Conservation (phyloP, 2,329 filamentous ascomycete species). For the Talaromyces sp. region DNA sequence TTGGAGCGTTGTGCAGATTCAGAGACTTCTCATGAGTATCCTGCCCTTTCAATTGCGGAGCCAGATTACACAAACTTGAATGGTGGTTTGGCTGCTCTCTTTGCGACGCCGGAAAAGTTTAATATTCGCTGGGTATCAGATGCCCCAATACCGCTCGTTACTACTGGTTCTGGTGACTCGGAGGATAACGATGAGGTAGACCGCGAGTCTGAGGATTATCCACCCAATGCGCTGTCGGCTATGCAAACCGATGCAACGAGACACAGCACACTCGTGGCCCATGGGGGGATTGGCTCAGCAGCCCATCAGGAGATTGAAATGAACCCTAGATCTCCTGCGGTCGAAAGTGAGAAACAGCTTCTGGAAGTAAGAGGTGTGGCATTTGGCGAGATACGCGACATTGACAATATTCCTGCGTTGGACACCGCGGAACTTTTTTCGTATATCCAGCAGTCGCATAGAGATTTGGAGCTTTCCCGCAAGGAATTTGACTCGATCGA, state of each 20-base stretch:
- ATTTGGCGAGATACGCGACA: constrained; percentile 26
- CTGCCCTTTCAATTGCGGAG: constrained; percentile 29
- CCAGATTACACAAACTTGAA: constrained; percentile 40
- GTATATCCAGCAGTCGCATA: constrained; percentile 39
- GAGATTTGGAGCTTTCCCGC: constrained; percentile 68
- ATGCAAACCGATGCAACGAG: constrained; percentile 38
- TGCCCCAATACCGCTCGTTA: constrained; percentile 2
- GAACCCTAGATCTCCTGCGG: constrained; percentile 28
- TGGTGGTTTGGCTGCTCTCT: constrained; percentile 41
- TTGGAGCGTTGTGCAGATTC: constrained; percentile 35
- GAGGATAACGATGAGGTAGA: constrained; percentile 18
- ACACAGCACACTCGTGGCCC: constrained; percentile 27
- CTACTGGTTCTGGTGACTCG: constrained; percentile 15
- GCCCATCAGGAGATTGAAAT: constrained; percentile 26
- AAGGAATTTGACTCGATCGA: constrained; percentile 56
- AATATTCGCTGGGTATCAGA: constrained; percentile 43
- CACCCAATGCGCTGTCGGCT: constrained; percentile 34
- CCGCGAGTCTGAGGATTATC: constrained; percentile 17
- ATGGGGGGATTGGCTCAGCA: constrained; percentile 15
- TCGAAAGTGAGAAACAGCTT: constrained; percentile 33
- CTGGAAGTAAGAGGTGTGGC: constrained; percentile 27
- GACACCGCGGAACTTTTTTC: constrained; percentile 35
- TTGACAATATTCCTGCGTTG: constrained; percentile 39
- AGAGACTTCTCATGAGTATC: constrained; percentile 32
- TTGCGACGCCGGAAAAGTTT: constrained; percentile 40